Evolutionary conservation across 768 basidiomycete species (phyloP).

Genomic region (Lentinula detonsa): DNA sequence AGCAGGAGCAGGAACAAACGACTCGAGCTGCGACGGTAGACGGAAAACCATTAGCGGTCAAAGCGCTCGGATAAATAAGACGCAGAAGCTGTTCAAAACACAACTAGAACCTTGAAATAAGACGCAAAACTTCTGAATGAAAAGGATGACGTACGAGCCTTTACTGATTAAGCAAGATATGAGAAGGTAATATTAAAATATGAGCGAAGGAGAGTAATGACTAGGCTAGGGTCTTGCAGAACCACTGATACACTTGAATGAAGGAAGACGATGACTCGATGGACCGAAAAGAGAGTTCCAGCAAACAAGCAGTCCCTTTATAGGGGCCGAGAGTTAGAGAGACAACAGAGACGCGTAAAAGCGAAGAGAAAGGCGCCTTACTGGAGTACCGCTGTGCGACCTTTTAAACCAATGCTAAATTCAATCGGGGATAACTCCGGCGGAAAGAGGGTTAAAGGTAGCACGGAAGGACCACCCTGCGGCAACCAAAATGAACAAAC

Average conservation of each 20-base stretch:
- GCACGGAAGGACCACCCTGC: neutral
- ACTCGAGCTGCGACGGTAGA: conserved; percentile 55
- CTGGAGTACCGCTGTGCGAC: neutral
- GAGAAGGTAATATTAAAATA: neutral
- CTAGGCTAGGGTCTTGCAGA: neutral
- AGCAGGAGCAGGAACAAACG: conserved; percentile 47
- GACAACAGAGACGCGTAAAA: neutral
- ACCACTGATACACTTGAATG: neutral
- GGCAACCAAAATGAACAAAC: neutral
- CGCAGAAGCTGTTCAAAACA: neutral
- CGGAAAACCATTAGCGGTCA: conserved; percentile 47
- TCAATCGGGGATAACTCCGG: conserved; percentile 4
- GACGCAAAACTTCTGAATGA: neutral
- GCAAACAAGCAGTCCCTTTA: neutral
- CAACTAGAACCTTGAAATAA: neutral
- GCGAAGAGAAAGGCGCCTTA: neutral
- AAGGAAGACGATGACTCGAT: neutral
- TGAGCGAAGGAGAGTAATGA: neutral
- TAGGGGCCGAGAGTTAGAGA: neutral
- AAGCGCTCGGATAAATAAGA: neutral
- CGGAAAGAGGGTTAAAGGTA: neutral
- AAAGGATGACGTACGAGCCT: neutral
- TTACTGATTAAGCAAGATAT: neutral
- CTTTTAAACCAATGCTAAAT: conserved; percentile 1
- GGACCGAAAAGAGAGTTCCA: neutral